These are phyloP conservation scores for Nepenthes alata DNA, from an alignment of 179 eudicot species.

Conservation along the genomic window DNA sequence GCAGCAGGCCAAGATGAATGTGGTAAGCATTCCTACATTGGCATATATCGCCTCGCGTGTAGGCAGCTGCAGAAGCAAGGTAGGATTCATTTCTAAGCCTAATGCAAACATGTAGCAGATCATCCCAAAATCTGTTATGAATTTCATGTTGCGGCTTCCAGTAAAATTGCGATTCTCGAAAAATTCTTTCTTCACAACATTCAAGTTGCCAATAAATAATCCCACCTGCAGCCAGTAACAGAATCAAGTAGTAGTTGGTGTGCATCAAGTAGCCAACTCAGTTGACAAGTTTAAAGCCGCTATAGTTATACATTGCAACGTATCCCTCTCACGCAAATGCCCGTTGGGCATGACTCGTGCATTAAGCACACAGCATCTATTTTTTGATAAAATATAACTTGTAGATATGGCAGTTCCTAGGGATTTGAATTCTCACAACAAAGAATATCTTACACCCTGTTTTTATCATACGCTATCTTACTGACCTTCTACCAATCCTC, in stretches of 20 bases:
- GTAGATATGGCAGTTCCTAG: no score
- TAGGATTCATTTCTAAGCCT: slow-evolving; percentile 73
- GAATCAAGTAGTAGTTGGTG: not conserved
- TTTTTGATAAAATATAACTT: no score
- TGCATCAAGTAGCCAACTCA: no score
- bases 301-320: no score
- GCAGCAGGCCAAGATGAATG: slow-evolving; percentile 35
- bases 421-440: no score
- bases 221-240: slow-evolving; percentile 52
- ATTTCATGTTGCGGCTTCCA: slow-evolving; percentile 22
- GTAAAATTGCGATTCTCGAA: slow-evolving; percentile 1
- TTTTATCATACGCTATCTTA: no score
- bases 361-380: no score
- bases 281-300: no score
- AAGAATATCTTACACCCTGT: no score
- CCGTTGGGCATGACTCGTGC: no score
- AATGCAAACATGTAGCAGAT: slow-evolving; percentile 64
- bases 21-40: slow-evolving; percentile 43
- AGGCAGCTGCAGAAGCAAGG: slow-evolving; percentile 34
- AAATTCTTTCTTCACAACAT: slow-evolving; percentile 7
- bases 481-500: no score
- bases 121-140: slow-evolving; percentile 74
- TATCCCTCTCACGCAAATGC: no score
- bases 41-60: slow-evolving; percentile 57
- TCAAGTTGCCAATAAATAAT: slow-evolving; percentile 36